phyloP scores from a whole-genome alignment of 306 rosid genomes.

The Echinosophora koreensis region DNA sequence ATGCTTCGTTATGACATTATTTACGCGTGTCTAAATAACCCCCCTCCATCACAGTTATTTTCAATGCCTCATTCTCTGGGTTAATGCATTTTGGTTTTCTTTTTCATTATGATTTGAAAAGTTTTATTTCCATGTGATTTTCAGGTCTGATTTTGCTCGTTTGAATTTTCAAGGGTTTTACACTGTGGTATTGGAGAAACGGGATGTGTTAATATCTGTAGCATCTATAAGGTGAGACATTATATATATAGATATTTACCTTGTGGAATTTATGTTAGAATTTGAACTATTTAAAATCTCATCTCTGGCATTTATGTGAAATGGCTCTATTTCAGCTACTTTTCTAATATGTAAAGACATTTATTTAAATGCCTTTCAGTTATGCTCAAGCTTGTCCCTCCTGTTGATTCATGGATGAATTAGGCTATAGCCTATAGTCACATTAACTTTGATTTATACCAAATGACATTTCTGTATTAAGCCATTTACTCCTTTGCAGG shows the following conservation, averaged over 20 bases:
- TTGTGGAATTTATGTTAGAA: constrained; percentile 37
- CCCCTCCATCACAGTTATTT: constrained; percentile 1
- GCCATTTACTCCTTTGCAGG: constrained; percentile 58
- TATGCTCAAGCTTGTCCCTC: constrained; percentile 36
- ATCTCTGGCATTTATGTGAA: constrained; percentile 20
- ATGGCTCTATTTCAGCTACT: constrained; percentile 22
- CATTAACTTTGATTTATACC: constrained; percentile 17
- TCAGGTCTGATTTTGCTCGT: constrained; percentile 96
- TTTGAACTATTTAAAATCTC: constrained; percentile 6
- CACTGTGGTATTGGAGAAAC: constrained; percentile 85
- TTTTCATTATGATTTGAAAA: constrained; percentile 35
- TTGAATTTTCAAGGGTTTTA: constrained; percentile 94
- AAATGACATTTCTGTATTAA: constrained; percentile 7
- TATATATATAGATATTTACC: constrained; percentile 12
- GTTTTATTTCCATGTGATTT: constrained; percentile 39
- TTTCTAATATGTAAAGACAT: constrained; percentile 31
- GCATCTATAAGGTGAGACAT: constrained; percentile 87
- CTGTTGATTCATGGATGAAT: constrained; percentile 29
- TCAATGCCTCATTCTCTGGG: background rate
- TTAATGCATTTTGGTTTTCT: constrained; percentile 2
- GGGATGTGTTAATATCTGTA: constrained; percentile 83
- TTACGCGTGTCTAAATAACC: constrained; percentile 19
- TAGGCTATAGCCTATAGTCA: constrained; percentile 21
- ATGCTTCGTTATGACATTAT: background rate
- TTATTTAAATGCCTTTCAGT: constrained; percentile 30